Evolutionary conservation across 495 filamentous ascomycete genomes (phyloP), one percentile per base, ranked within the genome.

Genomic region (Penicillium tannophilum): DNA sequence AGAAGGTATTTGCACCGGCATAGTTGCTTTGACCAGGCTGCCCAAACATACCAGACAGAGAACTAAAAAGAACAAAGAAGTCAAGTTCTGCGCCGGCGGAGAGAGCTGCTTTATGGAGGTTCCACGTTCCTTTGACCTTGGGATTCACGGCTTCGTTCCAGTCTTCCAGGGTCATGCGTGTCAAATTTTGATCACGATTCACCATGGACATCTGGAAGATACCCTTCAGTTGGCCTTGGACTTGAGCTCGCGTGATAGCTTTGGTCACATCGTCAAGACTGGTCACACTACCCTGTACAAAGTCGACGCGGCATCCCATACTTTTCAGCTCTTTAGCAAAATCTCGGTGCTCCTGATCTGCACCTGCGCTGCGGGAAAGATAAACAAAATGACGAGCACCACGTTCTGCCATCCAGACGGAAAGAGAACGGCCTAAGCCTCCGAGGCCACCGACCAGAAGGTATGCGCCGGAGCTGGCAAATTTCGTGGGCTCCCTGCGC

Each of bases 41-140:
- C n/a, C 76, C 79, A 9, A 72, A 49, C 3, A 72, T 53, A 7
- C 73, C 76, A 20, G 64, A 64, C 1, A 75, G 54, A 5, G 75
- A 77, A 16, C 70, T 72, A 42, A 76, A 67, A 33, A 82, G 58
- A 33, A 79, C 50, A 68, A 84, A 84, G 67, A 84, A 84, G 60
- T 82, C 79, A 6, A 81, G 67, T 1, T 66, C 58, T 4, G 53
- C 31, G 0, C 45, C n/a, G 10, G 17, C 24, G 11, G 85, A 73
- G 14, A 41, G 2, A 16, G 36, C 12, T 4, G 72, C 66, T 39
- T 81, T 70, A 66, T 89, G 84, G 43, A 88, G 78, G 65, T 87
- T 80, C 74, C 72, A 78, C 0, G 79, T 75, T 4, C 81, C 82
- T 2, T 72, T 35, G 3, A 78, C 70, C 61, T 83, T 84, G 26